These are phyloP conservation scores for Saksenaea vasiformis DNA, from an alignment of 371 early-diverging fungal genomes.

Conservation along the genomic window DNA sequence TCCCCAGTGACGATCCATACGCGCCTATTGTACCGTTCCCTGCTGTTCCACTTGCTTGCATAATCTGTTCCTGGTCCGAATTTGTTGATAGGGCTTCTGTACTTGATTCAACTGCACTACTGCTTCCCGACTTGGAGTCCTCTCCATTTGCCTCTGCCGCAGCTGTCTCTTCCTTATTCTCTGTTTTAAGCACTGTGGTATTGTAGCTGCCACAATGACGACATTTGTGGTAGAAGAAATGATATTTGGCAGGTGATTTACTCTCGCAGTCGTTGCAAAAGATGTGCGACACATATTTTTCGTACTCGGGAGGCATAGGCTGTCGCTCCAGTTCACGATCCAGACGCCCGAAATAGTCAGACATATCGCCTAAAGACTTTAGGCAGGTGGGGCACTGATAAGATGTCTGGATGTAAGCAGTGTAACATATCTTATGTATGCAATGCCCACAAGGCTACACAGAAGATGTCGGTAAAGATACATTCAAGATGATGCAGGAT, in stretches of 20 bases:
- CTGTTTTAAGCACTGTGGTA: constrained; percentile 82
- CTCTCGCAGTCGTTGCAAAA: constrained; percentile 97
- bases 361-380: constrained; percentile 90
- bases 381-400: constrained; percentile 98
- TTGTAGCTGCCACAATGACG: constrained; percentile 86
- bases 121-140: not conserved
- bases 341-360: constrained; percentile 78
- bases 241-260: constrained; percentile 79
- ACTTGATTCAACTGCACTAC: not conserved
- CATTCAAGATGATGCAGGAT: not conserved
- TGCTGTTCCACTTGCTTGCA: constrained; percentile 19
- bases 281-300: constrained; percentile 65
- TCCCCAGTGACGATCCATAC: not conserved
- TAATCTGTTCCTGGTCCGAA: constrained; percentile 22
- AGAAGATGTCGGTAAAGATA: constrained; percentile 6
- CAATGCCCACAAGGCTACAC: constrained; percentile 91
- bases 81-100: constrained; percentile 18
- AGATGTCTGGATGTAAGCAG: constrained; percentile 80
- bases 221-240: constrained; percentile 97
- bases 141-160: not conserved
- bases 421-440: constrained; percentile 89
- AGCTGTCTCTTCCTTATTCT: constrained; percentile 19
- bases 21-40: constrained; percentile 2
- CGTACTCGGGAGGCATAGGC: constrained; percentile 91
- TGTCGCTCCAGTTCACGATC: constrained; percentile 83